phyloP scores from a whole-genome alignment of 2,329 filamentous ascomycete genomes.

The Monosporascus sp. region DNA sequence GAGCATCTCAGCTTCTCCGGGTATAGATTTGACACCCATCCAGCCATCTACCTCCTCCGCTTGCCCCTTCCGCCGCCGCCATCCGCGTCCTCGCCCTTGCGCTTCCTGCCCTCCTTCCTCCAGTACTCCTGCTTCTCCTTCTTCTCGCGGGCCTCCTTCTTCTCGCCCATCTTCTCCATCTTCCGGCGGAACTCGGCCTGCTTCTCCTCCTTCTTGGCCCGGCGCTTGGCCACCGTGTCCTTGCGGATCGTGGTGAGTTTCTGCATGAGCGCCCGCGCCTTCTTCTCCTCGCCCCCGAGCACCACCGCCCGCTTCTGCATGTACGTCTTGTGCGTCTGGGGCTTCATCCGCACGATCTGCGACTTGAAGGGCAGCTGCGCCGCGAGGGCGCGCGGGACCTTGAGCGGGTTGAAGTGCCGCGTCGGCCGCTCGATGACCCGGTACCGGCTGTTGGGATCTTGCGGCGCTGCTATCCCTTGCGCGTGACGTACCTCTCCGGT shows the following conservation, averaged over 20 bases:
- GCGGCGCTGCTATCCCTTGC: conserved; percentile 68
- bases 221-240: conserved; percentile 80
- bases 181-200: conserved; percentile 75
- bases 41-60: background rate
- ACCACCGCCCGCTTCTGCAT: conserved; percentile 95
- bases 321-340: conserved; percentile 78
- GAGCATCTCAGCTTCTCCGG: no score
- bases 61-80: conserved; percentile 28
- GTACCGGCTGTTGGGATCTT: conserved; percentile 82
- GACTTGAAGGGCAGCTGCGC: conserved; percentile 87
- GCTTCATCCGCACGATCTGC: conserved; percentile 77
- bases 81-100: conserved; percentile 37
- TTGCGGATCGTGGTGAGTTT: conserved; percentile 87
- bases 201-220: conserved; percentile 83
- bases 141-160: conserved; percentile 82
- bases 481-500: conserved; percentile 86
- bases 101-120: conserved; percentile 78
- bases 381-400: conserved; percentile 73
- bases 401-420: conserved; percentile 73
- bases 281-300: conserved; percentile 78
- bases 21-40: background rate
- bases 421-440: conserved; percentile 59
- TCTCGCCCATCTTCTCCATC: conserved; percentile 76
- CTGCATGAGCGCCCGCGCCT: conserved; percentile 82
- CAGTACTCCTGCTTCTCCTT: conserved; percentile 89